Evolutionary conservation across 2,329 filamentous ascomycete species (phyloP).

Genomic region (Amauroascus niger): DNA sequence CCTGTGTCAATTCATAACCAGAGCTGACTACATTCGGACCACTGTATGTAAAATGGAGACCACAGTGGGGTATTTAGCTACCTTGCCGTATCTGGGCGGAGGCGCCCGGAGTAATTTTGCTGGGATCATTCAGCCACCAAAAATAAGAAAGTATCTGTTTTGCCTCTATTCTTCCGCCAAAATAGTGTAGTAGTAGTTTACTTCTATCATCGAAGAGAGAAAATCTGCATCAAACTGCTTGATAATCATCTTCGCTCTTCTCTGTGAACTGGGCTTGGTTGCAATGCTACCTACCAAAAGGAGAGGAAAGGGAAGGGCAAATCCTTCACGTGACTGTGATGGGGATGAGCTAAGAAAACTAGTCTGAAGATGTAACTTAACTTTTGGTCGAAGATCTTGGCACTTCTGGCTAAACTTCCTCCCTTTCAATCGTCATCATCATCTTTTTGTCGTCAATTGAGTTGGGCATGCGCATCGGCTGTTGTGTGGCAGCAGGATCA

Average conservation of each 20-base stretch:
- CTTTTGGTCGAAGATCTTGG: not conserved
- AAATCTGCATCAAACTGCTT: not conserved
- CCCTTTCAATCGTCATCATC: constrained; percentile 5
- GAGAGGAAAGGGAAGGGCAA: not conserved
- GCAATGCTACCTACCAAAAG: no score
- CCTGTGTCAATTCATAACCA: not conserved
- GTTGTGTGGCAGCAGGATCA: not conserved
- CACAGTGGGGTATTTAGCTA: constrained; percentile 1
- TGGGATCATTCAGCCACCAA: not conserved
- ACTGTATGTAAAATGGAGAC: not conserved
- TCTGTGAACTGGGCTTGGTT: not conserved
- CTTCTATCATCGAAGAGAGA: not conserved
- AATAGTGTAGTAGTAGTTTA: not conserved
- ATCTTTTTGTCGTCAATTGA: not conserved
- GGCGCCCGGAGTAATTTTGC: not conserved
- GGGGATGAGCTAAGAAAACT: no score
- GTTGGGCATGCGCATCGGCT: not conserved
- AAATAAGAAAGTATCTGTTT: not conserved
- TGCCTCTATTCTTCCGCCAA: not conserved
- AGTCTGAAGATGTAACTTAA: not conserved
- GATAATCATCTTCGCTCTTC: not conserved
- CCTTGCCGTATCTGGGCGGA: not conserved
- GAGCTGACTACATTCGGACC: not conserved
- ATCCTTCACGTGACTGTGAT: not conserved
- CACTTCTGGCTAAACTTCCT: not conserved